These are phyloP conservation scores for Penicillium fimorum DNA, from an alignment of 495 filamentous ascomycete species.

Conservation along the genomic window DNA sequence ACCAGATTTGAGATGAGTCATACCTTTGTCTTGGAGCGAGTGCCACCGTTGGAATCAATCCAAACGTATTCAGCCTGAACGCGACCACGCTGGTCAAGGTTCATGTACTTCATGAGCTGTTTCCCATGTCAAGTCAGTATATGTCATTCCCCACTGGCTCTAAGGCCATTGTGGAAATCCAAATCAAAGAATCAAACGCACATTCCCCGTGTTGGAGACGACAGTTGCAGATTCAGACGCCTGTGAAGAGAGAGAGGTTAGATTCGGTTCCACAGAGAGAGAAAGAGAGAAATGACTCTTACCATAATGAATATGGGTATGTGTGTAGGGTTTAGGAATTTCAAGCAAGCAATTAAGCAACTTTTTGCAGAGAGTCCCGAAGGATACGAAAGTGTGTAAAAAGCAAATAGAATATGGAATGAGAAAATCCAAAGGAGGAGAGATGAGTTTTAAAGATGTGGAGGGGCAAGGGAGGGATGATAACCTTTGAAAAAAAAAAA, in stretches of 20 bases:
- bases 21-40: conserved; percentile 91
- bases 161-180: conserved; percentile 37
- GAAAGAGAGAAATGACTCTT: conserved; percentile 16
- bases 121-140: conserved; percentile 41
- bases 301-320: conserved; percentile 48
- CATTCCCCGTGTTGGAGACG: conserved; percentile 70
- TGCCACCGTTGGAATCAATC: conserved; percentile 78
- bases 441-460: conserved; percentile 31
- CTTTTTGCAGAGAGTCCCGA: conserved; percentile 17
- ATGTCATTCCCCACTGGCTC: conserved; percentile 35
- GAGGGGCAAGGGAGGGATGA: conserved; percentile 19
- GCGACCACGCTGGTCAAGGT: conserved; percentile 81
- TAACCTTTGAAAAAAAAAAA: conserved; percentile 14
- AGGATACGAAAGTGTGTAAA: conserved; percentile 7
- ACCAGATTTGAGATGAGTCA: conserved; percentile 34
- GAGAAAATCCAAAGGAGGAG: conserved; percentile 29
- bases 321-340: conserved; percentile 34
- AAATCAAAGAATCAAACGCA: conserved; percentile 46
- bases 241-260: conserved; percentile 30
- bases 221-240: conserved; percentile 50
- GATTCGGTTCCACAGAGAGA: background rate
- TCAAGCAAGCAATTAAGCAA: conserved; percentile 21
- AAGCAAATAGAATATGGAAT: conserved; percentile 19
- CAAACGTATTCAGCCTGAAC: conserved; percentile 96
- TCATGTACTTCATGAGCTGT: conserved; percentile 89